Conservation (phyloP, 2,329 filamentous ascomycete genomes). For the Neofusicoccum kwambonambiense region DNA sequence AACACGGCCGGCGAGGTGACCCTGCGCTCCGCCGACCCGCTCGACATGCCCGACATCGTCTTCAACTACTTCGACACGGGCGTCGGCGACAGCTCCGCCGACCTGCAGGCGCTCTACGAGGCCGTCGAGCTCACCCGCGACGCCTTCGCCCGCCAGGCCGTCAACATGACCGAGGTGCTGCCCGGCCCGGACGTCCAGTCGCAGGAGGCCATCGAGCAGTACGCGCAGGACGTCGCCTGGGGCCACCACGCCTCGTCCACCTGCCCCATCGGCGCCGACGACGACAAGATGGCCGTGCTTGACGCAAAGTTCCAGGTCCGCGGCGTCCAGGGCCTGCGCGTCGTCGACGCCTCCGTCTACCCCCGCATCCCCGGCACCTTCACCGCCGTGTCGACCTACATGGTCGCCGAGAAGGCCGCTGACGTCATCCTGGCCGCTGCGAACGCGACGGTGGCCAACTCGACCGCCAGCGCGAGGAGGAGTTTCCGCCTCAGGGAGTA, state of each 20-base stretch:
- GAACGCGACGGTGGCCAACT: neutral
- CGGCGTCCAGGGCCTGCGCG: slow-evolving; percentile 55
- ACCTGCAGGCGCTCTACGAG: slow-evolving; percentile 55
- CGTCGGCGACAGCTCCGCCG: slow-evolving; percentile 46
- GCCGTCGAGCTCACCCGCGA: slow-evolving; percentile 54
- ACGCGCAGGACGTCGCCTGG: slow-evolving; percentile 28
- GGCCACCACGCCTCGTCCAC: slow-evolving; percentile 59
- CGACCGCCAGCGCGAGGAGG: neutral
- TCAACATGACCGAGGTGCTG: slow-evolving; percentile 43
- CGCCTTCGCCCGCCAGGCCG: slow-evolving; percentile 27
- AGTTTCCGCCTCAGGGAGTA: too few species aligned
- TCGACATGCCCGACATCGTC: slow-evolving; percentile 60
- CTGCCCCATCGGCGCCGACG: slow-evolving; percentile 54
- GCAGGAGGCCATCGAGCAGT: slow-evolving; percentile 42
- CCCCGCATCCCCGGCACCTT: slow-evolving; percentile 57
- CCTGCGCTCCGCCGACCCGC: slow-evolving; percentile 61
- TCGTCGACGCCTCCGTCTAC: slow-evolving; percentile 62
- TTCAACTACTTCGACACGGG: slow-evolving; percentile 46
- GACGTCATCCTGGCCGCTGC: slow-evolving; percentile 37
- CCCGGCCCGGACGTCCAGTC: slow-evolving; percentile 43
- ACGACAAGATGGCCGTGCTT: slow-evolving; percentile 56
- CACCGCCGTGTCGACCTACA: slow-evolving; percentile 52
- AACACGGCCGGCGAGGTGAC: slow-evolving; percentile 62
- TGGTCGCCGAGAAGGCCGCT: slow-evolving; percentile 61
- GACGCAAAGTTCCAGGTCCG: slow-evolving; percentile 58